Evolutionary conservation across 306 rosid genomes (phyloP), one percentile per base, ranked within the genome.

Genomic region (Dalbergia cultrata): DNA sequence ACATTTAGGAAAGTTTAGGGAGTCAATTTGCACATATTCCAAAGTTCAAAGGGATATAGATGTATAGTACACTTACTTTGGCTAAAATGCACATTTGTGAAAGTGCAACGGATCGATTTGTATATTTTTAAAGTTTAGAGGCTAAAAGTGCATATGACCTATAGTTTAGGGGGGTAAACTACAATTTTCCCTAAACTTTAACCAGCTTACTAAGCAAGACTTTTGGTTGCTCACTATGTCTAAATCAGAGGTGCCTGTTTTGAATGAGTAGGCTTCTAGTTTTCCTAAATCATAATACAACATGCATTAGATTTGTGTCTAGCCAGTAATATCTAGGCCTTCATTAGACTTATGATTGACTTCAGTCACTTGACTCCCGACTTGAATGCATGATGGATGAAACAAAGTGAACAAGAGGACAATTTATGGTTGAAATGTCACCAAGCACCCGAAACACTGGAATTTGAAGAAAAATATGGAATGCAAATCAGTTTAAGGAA

Each of bases 361-460:
- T 43, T 49, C n/a, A 49, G 16, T 49, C n/a, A 49, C 16, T n/a
- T 52, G 17, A 13, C 58, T 13, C 58, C 16, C 5, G 58, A 52
- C 22, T 54, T n/a, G 60, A 5, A n/a, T 56, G 37, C 56, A 49
- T 34, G 13, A 53, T 54, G 67, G 81, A 61, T 37, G 72, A 58
- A 37, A 21, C 60, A 19, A 60, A 26, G 34, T 44, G 34, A 12
- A 71, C 67, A 76, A 35, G 44, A 31, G 34, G 49, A 75, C 31
- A 75, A 62, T 69, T 62, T 16, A 70, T 37, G 5, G 74, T 73
- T 66, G 39, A 59, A 61, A 70, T 52, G 69, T 13, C 26, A 64
- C 18, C 17, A 53, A 13, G 64, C 7, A 50, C 4, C 17, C 13
- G 19, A 13, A 43, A 57, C 13, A 35, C 54, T 5, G 1, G 5